Conservation (phyloP, 2,329 filamentous ascomycete genomes). For the Alternaria angustiovoidea region DNA sequence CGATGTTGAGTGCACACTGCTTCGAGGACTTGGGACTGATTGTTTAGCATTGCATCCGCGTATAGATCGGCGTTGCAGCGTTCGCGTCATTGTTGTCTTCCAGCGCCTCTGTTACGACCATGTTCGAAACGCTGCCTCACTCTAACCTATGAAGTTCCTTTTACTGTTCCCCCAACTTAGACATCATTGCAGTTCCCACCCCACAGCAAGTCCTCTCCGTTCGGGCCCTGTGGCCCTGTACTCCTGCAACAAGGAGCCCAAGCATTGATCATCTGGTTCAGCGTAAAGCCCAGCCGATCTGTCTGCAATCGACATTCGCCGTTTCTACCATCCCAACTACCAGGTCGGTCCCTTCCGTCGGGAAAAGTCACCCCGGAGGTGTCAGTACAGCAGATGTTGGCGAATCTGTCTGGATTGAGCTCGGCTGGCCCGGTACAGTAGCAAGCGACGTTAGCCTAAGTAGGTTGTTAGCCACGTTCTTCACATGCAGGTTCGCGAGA, state of each 20-base stretch:
- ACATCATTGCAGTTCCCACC: background rate
- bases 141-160: no score
- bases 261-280: background rate
- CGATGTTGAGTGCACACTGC: no score
- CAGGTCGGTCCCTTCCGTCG: background rate
- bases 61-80: no score
- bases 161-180: no score
- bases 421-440: background rate
- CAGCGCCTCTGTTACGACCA: no score
- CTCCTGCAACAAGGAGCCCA: background rate
- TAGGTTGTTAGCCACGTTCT: background rate
- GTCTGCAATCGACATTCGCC: background rate
- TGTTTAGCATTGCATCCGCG: no score
- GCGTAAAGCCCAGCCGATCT: background rate
- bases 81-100: no score
- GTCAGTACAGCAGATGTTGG: background rate
- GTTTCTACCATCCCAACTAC: background rate
- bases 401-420: background rate
- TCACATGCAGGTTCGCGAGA: background rate
- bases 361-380: background rate
- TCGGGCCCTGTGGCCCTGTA: no score
- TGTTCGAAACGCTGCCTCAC: no score
- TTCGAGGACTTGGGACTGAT: no score
- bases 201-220: background rate
- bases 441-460: background rate